phyloP scores from a whole-genome alignment of 192 early-diverging fungal species.

The Lobosporangium transversale region DNA sequence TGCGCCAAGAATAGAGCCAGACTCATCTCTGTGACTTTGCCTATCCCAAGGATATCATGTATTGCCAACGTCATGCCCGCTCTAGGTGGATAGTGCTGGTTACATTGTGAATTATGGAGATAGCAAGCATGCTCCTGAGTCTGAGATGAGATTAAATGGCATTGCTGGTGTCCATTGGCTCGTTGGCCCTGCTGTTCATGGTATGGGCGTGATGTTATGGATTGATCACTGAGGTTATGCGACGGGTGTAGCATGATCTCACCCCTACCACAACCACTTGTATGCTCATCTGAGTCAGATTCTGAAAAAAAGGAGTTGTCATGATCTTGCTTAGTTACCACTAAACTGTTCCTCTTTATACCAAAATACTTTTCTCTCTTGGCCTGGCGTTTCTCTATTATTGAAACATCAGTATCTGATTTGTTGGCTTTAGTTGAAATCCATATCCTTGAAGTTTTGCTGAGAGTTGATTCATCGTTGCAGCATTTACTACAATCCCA shows the following conservation, averaged over 20 bases:
- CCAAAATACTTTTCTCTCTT: background rate
- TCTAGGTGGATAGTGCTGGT: conserved; percentile 2
- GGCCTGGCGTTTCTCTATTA: background rate
- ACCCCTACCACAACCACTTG: background rate
- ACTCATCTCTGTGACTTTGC: conserved; percentile 32
- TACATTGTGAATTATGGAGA: too few relatives aligned
- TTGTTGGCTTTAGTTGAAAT: background rate
- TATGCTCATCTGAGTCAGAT: background rate
- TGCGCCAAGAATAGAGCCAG: conserved; percentile 39
- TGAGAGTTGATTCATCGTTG: too few relatives aligned
- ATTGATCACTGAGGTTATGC: conserved; percentile 14
- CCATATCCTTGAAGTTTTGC: conserved; percentile 1
- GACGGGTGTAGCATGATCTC: conserved; percentile 22
- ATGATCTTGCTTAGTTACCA: background rate
- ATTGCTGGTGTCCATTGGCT: background rate
- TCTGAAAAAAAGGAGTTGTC: background rate
- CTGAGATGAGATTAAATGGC: too few relatives aligned
- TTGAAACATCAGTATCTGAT: conserved; percentile 1
- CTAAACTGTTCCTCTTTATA: background rate
- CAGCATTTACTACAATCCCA: too few relatives aligned
- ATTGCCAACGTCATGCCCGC: conserved; percentile 18
- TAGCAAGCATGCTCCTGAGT: too few relatives aligned
- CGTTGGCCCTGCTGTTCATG: background rate
- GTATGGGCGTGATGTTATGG: background rate
- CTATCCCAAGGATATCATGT: conserved; percentile 39